These are phyloP conservation scores for Physcomitrium patens DNA, from an alignment of 225 moss, liverwort and hornwort species.

Conservation along the genomic window DNA sequence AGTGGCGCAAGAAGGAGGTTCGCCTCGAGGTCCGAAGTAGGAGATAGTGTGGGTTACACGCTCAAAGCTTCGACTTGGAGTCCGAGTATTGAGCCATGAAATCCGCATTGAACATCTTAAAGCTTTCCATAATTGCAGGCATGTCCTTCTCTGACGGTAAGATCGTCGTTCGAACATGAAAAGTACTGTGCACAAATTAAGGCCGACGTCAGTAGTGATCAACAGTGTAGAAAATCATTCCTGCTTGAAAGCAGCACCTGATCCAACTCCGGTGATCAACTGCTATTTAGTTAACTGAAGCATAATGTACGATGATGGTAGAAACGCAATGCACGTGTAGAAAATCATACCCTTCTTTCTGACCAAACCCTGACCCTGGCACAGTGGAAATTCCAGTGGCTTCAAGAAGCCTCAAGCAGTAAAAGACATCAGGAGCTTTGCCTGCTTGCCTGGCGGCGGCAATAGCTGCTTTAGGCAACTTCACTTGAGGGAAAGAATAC, in stretches of 20 bases:
- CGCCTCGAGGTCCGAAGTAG: conserved; percentile 2
- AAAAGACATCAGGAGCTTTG: conserved; percentile 83
- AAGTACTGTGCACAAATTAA: conserved; percentile 59
- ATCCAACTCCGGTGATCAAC: neutral
- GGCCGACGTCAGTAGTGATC: neutral
- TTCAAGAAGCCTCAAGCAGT: conserved; percentile 82
- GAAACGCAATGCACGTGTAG: too few relatives aligned
- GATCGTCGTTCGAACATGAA: conserved; percentile 91
- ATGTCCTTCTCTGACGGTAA: conserved; percentile 81
- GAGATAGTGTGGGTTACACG: neutral
- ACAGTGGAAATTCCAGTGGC: conserved; percentile 92
- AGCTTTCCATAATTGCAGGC: conserved; percentile 78
- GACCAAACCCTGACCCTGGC: conserved; percentile 94
- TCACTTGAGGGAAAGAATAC: conserved; percentile 90
- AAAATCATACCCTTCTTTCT: conserved; percentile 79
- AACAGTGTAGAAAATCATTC: neutral
- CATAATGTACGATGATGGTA: too few relatives aligned
- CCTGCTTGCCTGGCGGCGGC: conserved; percentile 73
- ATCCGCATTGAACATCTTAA: conserved; percentile 78
- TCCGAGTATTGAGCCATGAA: conserved; percentile 70
- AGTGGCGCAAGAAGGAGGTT: neutral
- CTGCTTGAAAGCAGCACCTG: neutral
- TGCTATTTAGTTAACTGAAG: too few relatives aligned
- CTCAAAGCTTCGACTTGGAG: conserved; percentile 50
- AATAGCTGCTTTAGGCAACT: conserved; percentile 64